Percentiles rank a stretch among this genome's conserved stretches.
Evolutionary conservation across 495 filamentous ascomycete genomes (phyloP).

Genomic region (Rhypophila decipiens): DNA sequence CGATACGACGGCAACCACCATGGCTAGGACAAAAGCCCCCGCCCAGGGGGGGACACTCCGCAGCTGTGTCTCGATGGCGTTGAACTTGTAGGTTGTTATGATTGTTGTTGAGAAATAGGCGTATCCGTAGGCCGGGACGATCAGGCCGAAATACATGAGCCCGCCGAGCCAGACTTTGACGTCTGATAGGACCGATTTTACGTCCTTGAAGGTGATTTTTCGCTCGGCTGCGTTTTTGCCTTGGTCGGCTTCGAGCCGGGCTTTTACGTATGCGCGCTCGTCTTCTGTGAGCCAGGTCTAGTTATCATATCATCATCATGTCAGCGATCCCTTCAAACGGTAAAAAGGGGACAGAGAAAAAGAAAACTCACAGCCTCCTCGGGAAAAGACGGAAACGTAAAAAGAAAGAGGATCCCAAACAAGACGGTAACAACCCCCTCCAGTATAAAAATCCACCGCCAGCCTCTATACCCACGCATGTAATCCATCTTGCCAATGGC

Average conservation of each 20-base stretch:
- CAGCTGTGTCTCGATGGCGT: conserved; percentile 68
- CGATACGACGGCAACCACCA: conserved; percentile 62
- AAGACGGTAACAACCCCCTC: conserved; percentile 72
- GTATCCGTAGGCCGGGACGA: conserved; percentile 78
- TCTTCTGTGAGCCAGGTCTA: conserved; percentile 60
- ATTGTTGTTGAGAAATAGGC: conserved; percentile 71
- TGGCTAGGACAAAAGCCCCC: conserved; percentile 66
- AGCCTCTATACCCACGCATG: conserved; percentile 65
- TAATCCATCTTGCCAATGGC: conserved; percentile 79
- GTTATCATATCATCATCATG: neutral
- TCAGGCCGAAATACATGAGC: conserved; percentile 84
- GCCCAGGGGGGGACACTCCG: conserved; percentile 83
- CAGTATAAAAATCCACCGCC: conserved; percentile 76
- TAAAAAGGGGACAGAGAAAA: neutral
- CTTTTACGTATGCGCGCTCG: conserved; percentile 67
- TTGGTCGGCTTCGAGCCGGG: conserved; percentile 70
- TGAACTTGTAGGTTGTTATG: conserved; percentile 60
- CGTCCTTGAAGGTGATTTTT: conserved; percentile 55
- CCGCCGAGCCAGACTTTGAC: conserved; percentile 66
- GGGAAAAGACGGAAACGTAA: conserved; percentile 69
- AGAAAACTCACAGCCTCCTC: conserved; percentile 27
- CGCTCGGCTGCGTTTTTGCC: conserved; percentile 65
- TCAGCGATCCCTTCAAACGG: neutral
- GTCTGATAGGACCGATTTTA: conserved; percentile 68
- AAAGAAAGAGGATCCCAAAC: conserved; percentile 69